These are phyloP conservation scores for Kingdonia uniflora DNA, from an alignment of 164 flowering plant species.

Conservation along the genomic window DNA sequence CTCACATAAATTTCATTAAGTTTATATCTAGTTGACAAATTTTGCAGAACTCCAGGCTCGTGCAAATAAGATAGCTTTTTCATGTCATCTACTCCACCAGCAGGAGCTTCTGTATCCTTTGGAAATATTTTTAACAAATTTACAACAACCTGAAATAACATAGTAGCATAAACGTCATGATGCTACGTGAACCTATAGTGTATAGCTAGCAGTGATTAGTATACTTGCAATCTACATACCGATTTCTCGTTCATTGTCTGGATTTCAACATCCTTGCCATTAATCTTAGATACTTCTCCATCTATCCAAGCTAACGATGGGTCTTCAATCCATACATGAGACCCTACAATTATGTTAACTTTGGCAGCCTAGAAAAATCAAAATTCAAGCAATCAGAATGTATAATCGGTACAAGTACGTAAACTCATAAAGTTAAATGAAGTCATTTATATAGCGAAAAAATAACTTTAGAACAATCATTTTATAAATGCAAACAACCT, in stretches of 20 bases:
- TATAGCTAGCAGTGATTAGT: not conserved
- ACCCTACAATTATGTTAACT: conserved; percentile 39
- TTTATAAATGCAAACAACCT: too few relatives aligned
- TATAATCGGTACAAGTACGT: too few relatives aligned
- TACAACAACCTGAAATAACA: conserved; percentile 37
- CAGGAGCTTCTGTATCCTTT: conserved; percentile 64
- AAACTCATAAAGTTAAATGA: too few relatives aligned
- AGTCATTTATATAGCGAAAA: too few relatives aligned
- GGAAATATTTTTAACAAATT: conserved; percentile 53
- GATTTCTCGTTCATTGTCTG: conserved; percentile 32
- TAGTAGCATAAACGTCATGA: too few relatives aligned
- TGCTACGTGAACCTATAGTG: not conserved
- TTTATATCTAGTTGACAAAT: conserved; percentile 65
- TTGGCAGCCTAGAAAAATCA: conserved; percentile 16
- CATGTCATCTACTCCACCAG: conserved; percentile 86
- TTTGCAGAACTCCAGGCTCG: conserved; percentile 81
- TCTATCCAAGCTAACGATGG: conserved; percentile 48
- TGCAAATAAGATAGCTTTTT: conserved; percentile 75
- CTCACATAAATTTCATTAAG: conserved; percentile 75
- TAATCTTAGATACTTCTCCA: conserved; percentile 36
- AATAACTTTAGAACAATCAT: too few relatives aligned
- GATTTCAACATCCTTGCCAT: conserved; percentile 35
- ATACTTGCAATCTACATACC: conserved; percentile 12
- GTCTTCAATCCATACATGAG: conserved; percentile 63
- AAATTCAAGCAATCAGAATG: not conserved